Evolutionary conservation across 495 filamentous ascomycete species (phyloP), one percentile per base, ranked within the genome.

Genomic region (Cenococcum geophilum): DNA sequence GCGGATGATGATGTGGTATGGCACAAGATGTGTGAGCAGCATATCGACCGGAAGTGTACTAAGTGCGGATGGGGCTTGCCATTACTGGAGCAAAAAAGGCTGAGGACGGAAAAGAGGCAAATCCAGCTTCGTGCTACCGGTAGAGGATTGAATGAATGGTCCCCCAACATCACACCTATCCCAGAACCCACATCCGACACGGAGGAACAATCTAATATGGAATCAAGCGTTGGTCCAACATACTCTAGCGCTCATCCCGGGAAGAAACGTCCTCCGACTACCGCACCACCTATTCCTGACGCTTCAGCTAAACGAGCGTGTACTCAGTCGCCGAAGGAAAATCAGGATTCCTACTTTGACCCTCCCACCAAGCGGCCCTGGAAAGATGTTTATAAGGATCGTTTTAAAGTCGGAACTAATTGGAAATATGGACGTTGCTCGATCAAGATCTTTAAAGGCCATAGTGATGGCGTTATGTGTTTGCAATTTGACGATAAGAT

Each of bases 21-120:
- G 93, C 92, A 97, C 66, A 87, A 86, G 58, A 97, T 99, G 92
- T 99, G 93, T 70, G 92, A 97, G 76, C 93, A 99, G 69, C 93
- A 99, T 68, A 97, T 96, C 57, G 90, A 93, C 67, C 81, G 92
- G 53, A 97, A 96, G 72, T 99, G 93, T 75, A 91, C 85, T 52
- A 97, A 96, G 71, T 99, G 93, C 69, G 92, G 95, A 16, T 96
- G 90, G 91, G 93, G 93, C 3, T 72, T 99, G 50, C 93, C 93
- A 48, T 76, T 93, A 51, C 72, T 98, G 57, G 93, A 97, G 66
- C 81, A 90, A 60, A 96, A 95, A 72, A 82, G 88, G 70, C 75
- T 99, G 43, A 82, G 90, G 35, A 92, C 89, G 61, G 87, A 90
- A 64, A 97, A 93, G 71, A 82, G 89, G 53, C 87, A 93, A 64